Evolutionary conservation across 1,284 basidiomycete species (phyloP).

Genomic region (Coriolopsis trogii): DNA sequence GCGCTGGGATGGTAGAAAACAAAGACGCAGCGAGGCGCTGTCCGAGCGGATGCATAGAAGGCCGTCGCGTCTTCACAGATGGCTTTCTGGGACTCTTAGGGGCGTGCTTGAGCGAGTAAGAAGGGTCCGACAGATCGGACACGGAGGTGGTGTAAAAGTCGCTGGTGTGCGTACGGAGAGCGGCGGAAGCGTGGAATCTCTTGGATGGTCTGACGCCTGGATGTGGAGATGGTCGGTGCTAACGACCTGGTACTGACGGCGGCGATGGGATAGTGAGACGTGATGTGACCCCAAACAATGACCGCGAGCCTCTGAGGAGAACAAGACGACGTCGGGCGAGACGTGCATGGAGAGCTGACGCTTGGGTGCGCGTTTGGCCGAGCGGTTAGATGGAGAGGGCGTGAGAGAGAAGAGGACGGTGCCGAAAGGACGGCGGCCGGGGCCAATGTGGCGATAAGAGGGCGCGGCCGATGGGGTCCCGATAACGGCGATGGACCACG

Average conservation of each 20-base stretch:
- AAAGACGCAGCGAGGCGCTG: not conserved
- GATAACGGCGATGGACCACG: slow-evolving; percentile 23
- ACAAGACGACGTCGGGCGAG: not conserved
- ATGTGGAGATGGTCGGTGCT: not conserved
- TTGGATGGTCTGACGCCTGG: slow-evolving; percentile 4
- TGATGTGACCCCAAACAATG: not conserved
- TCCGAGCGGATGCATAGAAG: slow-evolving; percentile 11
- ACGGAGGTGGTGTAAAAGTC: slow-evolving; percentile 5
- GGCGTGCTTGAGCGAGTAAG: slow-evolving; percentile 3
- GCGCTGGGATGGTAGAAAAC: not conserved
- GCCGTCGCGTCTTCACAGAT: slow-evolving; percentile 15
- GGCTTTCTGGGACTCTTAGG: slow-evolving; percentile 6
- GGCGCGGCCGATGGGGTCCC: slow-evolving; percentile 13
- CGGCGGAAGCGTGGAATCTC: slow-evolving; percentile 20
- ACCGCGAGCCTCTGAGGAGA: slow-evolving; percentile 1
- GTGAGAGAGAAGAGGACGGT: slow-evolving; percentile 17
- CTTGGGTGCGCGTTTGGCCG: no score
- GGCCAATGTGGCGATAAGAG: slow-evolving; percentile 21
- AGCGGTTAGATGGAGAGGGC: slow-evolving; percentile 5
- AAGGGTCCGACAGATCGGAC: slow-evolving; percentile 16
- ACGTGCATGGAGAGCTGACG: slow-evolving; percentile 1
- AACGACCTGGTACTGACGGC: no score
- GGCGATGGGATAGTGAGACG: no score
- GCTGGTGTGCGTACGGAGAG: slow-evolving; percentile 7
- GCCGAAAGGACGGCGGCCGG: slow-evolving; percentile 20